A percentile compares a stretch with the other conserved stretches of the same genome.
Conservation (phyloP, 495 filamentous ascomycete species). For the Sordaria brevicollis region DNA sequence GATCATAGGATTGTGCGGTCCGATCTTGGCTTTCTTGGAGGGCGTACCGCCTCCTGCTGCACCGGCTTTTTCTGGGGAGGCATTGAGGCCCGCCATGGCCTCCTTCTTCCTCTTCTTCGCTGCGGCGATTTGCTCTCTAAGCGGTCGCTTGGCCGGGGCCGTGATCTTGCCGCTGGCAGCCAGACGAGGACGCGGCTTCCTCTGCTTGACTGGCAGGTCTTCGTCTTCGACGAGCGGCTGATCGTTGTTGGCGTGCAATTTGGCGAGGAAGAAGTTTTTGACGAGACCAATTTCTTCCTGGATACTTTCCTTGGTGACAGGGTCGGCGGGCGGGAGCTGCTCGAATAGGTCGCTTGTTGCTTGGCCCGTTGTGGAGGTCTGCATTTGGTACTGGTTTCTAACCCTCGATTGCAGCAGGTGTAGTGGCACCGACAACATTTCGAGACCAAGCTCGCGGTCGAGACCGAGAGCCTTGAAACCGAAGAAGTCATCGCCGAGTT, state of each 20-base stretch:
- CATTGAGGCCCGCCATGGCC: slow-evolving; percentile 29
- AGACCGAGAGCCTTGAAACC: slow-evolving; percentile 94
- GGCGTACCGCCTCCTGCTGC: slow-evolving; percentile 7
- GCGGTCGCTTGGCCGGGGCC: slow-evolving; percentile 71
- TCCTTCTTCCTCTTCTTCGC: slow-evolving; percentile 68
- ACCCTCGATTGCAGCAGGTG: slow-evolving; percentile 91
- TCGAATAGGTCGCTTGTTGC: slow-evolving; percentile 50
- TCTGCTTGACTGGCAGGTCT: slow-evolving; percentile 83
- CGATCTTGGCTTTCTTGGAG: slow-evolving; percentile 28
- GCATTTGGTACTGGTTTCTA: slow-evolving; percentile 65
- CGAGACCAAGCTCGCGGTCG: slow-evolving; percentile 77
- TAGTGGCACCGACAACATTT: slow-evolving; percentile 79
- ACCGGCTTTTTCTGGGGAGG: slow-evolving; percentile 29
- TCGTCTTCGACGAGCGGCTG: slow-evolving; percentile 87
- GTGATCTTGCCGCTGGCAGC: slow-evolving; percentile 94
- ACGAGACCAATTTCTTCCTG: slow-evolving; percentile 73
- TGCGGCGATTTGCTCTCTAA: slow-evolving; percentile 59
- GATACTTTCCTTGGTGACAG: slow-evolving; percentile 70
- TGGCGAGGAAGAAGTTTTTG: slow-evolving; percentile 79
- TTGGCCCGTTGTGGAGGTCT: slow-evolving; percentile 48
- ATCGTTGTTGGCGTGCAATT: slow-evolving; percentile 71
- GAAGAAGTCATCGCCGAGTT: slow-evolving; percentile 97
- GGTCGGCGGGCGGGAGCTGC: slow-evolving; percentile 61
- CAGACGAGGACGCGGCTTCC: slow-evolving; percentile 82
- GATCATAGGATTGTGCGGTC: not conserved